A percentile compares a stretch with the other conserved stretches of the same genome.
phyloP scores from a whole-genome alignment of 23 red algal genomes.

The Gracilaria gracilis region DNA sequence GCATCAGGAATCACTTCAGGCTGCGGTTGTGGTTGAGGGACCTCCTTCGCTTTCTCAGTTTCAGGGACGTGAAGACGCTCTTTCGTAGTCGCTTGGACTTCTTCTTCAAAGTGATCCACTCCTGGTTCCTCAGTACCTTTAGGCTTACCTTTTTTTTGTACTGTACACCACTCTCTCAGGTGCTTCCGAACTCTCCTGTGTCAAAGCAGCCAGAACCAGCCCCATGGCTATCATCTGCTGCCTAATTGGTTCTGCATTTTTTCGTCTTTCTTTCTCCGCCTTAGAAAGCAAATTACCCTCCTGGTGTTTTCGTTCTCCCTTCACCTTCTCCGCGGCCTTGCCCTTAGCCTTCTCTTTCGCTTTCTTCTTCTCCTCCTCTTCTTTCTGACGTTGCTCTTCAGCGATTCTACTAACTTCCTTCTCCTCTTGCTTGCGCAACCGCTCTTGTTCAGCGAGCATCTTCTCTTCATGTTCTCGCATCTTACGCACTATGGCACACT shows the following conservation, averaged over 20 bases:
- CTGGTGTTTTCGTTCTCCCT: conserved; percentile 71
- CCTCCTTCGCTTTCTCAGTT: conserved; percentile 16
- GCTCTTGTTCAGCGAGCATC: conserved; percentile 68
- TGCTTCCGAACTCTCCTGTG: background rate
- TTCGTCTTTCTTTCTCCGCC: conserved; percentile 77
- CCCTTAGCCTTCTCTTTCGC: conserved; percentile 74
- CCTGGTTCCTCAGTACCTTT: background rate
- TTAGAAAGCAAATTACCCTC: conserved; percentile 91
- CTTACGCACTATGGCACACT: conserved; percentile 83
- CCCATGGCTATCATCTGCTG: conserved; percentile 80
- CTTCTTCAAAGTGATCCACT: background rate
- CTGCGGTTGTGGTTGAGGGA: background rate
- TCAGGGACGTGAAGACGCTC: background rate
- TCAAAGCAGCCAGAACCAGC: conserved; percentile 42
- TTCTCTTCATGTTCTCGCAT: conserved; percentile 81
- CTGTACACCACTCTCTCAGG: background rate
- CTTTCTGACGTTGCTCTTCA: conserved; percentile 56
- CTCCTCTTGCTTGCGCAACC: conserved; percentile 43
- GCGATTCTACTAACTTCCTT: conserved; percentile 41
- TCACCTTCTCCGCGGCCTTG: conserved; percentile 86
- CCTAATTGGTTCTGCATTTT: conserved; percentile 77
- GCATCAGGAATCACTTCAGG: conserved; percentile 65
- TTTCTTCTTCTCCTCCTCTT: conserved; percentile 70
- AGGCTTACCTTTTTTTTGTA: background rate
- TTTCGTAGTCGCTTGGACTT: background rate